Evolutionary conservation across 1,284 basidiomycete genomes (phyloP).

Genomic region (Sporisorium iseilematis-ciliati): DNA sequence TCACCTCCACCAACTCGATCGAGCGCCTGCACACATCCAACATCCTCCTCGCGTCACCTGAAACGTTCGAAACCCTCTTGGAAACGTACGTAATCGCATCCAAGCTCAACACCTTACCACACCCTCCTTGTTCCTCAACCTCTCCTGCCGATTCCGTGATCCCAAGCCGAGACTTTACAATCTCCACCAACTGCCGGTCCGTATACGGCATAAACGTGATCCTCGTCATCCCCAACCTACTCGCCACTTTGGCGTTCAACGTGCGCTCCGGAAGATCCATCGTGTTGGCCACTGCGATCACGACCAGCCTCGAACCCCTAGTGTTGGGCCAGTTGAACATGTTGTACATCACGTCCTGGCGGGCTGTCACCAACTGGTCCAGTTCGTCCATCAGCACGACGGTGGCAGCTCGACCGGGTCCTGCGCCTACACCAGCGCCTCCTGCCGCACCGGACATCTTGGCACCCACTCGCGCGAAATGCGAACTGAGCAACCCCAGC

Average conservation of each 20-base stretch:
- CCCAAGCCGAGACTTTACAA: slow-evolving; percentile 83
- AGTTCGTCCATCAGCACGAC: slow-evolving; percentile 98
- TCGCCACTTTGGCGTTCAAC: slow-evolving; percentile 90
- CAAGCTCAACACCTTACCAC: slow-evolving; percentile 73
- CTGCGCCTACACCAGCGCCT: slow-evolving; percentile 30
- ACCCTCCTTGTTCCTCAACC: slow-evolving; percentile 73
- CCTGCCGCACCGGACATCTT: slow-evolving; percentile 38
- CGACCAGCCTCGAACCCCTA: slow-evolving; percentile 85
- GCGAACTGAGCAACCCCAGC: slow-evolving; percentile 45
- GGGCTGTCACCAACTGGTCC: slow-evolving; percentile 92
- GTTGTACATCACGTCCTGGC: slow-evolving; percentile 98
- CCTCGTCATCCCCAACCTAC: slow-evolving; percentile 91
- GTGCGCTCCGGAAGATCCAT: slow-evolving; percentile 97
- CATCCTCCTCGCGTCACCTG: slow-evolving; percentile 92
- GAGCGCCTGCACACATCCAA: slow-evolving; percentile 85
- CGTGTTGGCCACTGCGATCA: slow-evolving; percentile 97
- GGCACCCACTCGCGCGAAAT: slow-evolving; percentile 51
- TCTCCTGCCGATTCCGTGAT: slow-evolving; percentile 26
- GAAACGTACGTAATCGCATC: slow-evolving; percentile 91
- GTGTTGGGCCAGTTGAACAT: slow-evolving; percentile 99
- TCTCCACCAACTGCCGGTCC: slow-evolving; percentile 82
- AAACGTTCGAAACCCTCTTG: slow-evolving; percentile 90
- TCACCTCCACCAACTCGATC: slow-evolving; percentile 58
- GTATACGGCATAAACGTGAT: slow-evolving; percentile 96
- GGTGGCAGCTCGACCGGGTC: slow-evolving; percentile 72